Conservation (phyloP, 169 alveolate genomes). For the Cryptosporidium felis region DNA sequence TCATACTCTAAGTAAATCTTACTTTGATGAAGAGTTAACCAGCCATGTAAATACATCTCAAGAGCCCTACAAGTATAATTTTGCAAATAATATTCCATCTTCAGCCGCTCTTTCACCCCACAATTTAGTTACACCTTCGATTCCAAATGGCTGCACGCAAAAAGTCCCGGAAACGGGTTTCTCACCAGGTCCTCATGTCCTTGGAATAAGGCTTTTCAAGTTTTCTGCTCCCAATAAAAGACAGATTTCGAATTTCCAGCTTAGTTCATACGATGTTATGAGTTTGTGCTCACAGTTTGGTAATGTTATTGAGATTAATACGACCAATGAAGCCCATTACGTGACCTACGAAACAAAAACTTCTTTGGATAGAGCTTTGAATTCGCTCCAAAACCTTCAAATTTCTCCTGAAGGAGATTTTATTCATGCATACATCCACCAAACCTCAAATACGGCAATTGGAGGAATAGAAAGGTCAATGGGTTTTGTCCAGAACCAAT, state of each 20-base stretch:
- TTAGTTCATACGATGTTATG: constrained; percentile 44
- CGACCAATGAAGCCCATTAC: constrained; percentile 1
- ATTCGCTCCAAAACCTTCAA: constrained; percentile 38
- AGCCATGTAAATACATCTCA: background rate
- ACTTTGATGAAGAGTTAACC: constrained; percentile 1
- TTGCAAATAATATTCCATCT: background rate
- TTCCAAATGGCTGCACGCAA: background rate
- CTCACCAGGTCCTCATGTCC: background rate
- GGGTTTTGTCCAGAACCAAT: background rate
- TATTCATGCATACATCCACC: constrained; percentile 62
- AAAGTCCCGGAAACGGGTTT: background rate
- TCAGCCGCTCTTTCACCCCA: too few relatives aligned
- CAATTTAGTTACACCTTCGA: too few relatives aligned
- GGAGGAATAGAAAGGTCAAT: constrained; percentile 58
- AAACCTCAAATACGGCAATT: constrained; percentile 26
- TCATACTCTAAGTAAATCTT: constrained; percentile 32
- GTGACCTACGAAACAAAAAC: constrained; percentile 36
- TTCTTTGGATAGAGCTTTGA: constrained; percentile 48
- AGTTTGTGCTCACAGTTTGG: constrained; percentile 68
- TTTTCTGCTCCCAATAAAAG: constrained; percentile 2
- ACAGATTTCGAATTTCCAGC: constrained; percentile 19
- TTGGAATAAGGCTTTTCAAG: constrained; percentile 22
- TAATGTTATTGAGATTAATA: constrained; percentile 14
- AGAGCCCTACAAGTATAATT: background rate
- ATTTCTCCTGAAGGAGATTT: constrained; percentile 60